Conservation (phyloP, 1,284 basidiomycete species). For the Heterobasidion parviporum region DNA sequence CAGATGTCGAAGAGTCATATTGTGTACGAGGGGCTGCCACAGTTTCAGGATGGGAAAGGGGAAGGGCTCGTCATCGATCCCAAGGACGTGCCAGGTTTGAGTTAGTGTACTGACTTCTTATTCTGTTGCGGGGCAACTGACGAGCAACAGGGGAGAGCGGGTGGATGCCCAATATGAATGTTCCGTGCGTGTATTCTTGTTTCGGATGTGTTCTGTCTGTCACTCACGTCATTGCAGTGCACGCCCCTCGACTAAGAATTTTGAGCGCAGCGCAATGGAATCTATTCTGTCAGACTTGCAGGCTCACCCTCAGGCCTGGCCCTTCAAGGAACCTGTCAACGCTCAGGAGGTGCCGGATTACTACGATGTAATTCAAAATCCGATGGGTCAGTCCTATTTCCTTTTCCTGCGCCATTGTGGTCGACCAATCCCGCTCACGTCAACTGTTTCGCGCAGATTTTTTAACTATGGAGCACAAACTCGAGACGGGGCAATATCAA, state of each 20-base stretch:
- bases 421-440: slow-evolving; percentile 3
- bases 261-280: slow-evolving; percentile 67
- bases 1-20: slow-evolving; percentile 84
- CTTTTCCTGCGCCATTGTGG: background rate
- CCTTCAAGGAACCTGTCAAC: slow-evolving; percentile 81
- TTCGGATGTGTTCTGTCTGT: slow-evolving; percentile 3
- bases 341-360: slow-evolving; percentile 84
- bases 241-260: slow-evolving; percentile 41
- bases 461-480: slow-evolving; percentile 87
- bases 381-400: slow-evolving; percentile 71
- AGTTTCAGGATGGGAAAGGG: slow-evolving; percentile 51
- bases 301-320: slow-evolving; percentile 80
- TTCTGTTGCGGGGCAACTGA: slow-evolving; percentile 1
- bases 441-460: slow-evolving; percentile 52
- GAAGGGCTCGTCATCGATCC: slow-evolving; percentile 49
- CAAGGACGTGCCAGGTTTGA: slow-evolving; percentile 77
- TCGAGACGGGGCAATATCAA: slow-evolving; percentile 77
- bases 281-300: slow-evolving; percentile 81
- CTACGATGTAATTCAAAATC: slow-evolving; percentile 83
- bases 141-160: slow-evolving; percentile 69
- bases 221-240: slow-evolving; percentile 19
- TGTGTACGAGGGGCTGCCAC: slow-evolving; percentile 60
- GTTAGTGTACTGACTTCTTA: slow-evolving; percentile 34
- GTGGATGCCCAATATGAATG: slow-evolving; percentile 86
- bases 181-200: slow-evolving; percentile 43